Evolutionary conservation across 495 filamentous ascomycete species (phyloP), one percentile per base, ranked within the genome.

Genomic region (Hypoxylon subgilvum): DNA sequence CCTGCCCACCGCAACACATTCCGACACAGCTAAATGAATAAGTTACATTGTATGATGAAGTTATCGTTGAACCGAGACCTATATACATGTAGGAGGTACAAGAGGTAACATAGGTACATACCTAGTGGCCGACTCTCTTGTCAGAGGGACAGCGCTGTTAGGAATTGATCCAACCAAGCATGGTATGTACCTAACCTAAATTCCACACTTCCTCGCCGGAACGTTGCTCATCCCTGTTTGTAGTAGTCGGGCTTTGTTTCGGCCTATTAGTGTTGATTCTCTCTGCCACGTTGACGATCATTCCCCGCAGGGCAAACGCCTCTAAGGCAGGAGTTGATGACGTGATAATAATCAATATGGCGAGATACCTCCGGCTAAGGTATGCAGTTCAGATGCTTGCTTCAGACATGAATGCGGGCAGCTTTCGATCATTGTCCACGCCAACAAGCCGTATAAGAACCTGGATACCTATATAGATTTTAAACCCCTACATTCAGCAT

Each of bases 271-370:
- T 45, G 31, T 22, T 36, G 19, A 36, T 45, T 53, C 42, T 52
- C 36, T 52, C 52, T 30, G 52, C 25, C 52, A 40, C 34, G 17
- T 51, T 54, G 49, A 36, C 43, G 53, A 64, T 45, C 61, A 58
- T 64, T 54, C 49, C 61, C 61, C 61, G 49, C 61, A 45, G 25
- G 30, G 35, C 16, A 32, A 32, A 27, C 27, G 17, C 18, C 36
- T 27, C 9, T n/a, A 28, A 21, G 9, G 0, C 42, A 14, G 13
- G 9, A 28, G 42, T 36, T 35, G 53, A 64, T 64, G 53, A 46
- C 54, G 61, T 58, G 61, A 64, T 58, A 23, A 51, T 27, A 21
- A 54, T 54, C 38, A 2, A 50, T 54, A 64, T 64, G 48, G 43
- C 49, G 61, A 58, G 45, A 63, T 39, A 34, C 30, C 27, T 10